Evolutionary conservation across 176 grass and related monocot genomes (phyloP).

Genomic region (Pontederia crassipes): DNA sequence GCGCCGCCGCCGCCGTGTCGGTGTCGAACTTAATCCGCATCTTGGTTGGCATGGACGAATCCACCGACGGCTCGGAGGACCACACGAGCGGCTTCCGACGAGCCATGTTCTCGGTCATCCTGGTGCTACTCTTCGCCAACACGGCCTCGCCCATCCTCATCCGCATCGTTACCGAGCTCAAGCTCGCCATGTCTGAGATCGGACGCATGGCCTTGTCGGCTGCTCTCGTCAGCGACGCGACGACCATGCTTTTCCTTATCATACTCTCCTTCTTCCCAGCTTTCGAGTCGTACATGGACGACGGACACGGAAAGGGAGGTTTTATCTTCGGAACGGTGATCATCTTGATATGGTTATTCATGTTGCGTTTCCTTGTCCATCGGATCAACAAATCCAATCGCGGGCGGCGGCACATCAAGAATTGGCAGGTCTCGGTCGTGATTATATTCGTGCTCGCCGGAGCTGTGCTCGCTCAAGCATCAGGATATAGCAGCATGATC

Average conservation of each 20-base stretch:
- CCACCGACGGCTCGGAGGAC: not conserved
- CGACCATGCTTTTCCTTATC: constrained; percentile 20
- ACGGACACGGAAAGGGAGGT: not conserved
- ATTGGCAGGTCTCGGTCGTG: constrained; percentile 21
- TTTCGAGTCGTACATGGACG: not conserved
- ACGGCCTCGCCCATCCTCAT: constrained; percentile 54
- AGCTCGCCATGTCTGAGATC: constrained; percentile 45
- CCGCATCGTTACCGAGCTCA: constrained; percentile 60
- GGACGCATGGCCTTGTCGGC: constrained; percentile 55
- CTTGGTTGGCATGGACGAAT: constrained; percentile 7
- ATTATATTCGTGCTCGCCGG: constrained; percentile 31
- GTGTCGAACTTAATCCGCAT: constrained; percentile 19
- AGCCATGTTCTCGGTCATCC: constrained; percentile 27
- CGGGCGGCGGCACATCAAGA: constrained; percentile 33
- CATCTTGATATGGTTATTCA: not conserved
- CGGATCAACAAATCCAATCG: constrained; percentile 26
- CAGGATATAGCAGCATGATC: constrained; percentile 41
- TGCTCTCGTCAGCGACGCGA: constrained; percentile 49
- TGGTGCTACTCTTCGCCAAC: constrained; percentile 36
- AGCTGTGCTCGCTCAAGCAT: not conserved
- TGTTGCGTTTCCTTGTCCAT: not conserved
- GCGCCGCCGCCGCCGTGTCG: not conserved
- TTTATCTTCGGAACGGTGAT: not conserved
- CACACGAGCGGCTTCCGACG: not conserved
- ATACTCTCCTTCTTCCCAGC: constrained; percentile 10